Base-by-base conservation (phyloP, 352 stramenopile species). In the Globisporangium abappressorium region DNA sequence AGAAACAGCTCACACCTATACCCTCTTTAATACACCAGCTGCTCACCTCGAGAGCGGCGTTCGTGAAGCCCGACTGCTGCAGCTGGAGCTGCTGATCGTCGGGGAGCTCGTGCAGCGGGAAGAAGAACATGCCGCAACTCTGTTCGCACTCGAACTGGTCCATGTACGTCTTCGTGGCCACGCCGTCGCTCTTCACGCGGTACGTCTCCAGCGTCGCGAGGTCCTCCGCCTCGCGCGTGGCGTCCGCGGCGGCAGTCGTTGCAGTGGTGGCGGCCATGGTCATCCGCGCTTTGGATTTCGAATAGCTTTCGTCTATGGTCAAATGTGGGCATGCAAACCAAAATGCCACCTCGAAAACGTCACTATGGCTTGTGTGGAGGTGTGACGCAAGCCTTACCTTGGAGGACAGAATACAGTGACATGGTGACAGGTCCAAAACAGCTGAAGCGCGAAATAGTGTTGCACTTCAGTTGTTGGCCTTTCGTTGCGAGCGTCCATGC, bases 71-170 rank as follows among this genome's bases (percentile, higher is more conserved):
- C 20, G 90, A 71, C 28, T 91, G 67, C 69, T 95, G 79, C 33
- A 98, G 84, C 74, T 98, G 77, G 62, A 91, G 63, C 70, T 96
- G 77, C 72, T 98, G 81, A 64, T 86, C 77, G 53, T 82, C 34
- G 0, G 82, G 78, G 38, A 98, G 75, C 43, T 81, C 73, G 8
- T 78, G 73, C 20, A 98, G 75, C 59, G 95, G 89, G 64, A 97
- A 92, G 79, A 97, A 98, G 73, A 97, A 98, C 57, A 97, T 92
- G 46, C 73, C 61, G 70, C 91, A 97, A 80, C 95, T 97, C 53
- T 80, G 36, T 79, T 98, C 95, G 51, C 91, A 97, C 46, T 94
- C 83, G 43, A 91, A 68, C 77, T 98, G 93, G 58, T 92, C 82
- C 51, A 43, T 64, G 55, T 84, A 82, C 64, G 85, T 91, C 55